Conservation (phyloP, 371 early-diverging fungal genomes). For the Mortierella sp. region DNA sequence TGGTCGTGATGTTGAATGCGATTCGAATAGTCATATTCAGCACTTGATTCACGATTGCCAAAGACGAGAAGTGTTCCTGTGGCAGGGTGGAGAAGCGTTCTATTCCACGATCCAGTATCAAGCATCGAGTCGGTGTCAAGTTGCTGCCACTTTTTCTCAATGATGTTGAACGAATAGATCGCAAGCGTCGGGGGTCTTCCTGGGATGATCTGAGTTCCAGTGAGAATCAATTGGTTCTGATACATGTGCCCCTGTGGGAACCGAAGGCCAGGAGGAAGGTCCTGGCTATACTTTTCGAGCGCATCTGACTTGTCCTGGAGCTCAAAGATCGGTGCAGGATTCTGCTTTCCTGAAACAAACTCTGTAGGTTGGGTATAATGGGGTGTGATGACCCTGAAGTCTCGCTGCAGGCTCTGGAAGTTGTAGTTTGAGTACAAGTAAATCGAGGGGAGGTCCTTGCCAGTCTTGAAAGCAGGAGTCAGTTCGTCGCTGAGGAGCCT, state of each 20-base stretch:
- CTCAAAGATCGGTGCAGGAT: not conserved
- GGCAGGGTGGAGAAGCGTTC: conserved; percentile 53
- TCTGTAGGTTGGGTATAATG: conserved; percentile 5
- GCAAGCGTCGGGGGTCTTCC: conserved; percentile 52
- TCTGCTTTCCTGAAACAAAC: too few species aligned
- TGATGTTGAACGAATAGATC: conserved; percentile 53
- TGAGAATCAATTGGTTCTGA: conserved; percentile 49
- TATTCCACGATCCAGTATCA: conserved; percentile 58
- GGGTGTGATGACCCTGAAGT: conserved; percentile 7
- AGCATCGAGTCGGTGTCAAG: conserved; percentile 53
- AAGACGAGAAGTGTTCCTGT: conserved; percentile 56
- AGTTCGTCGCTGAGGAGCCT: conserved; percentile 16
- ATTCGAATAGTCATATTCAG: conserved; percentile 57
- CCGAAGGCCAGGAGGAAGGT: conserved; percentile 57
- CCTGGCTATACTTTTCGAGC: conserved; percentile 34
- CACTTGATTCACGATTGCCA: conserved; percentile 54
- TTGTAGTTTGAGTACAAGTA: conserved; percentile 61
- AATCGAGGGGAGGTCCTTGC: not conserved
- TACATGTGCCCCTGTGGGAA: conserved; percentile 55
- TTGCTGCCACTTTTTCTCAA: conserved; percentile 45
- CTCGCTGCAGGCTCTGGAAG: conserved; percentile 55
- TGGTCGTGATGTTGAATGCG: conserved; percentile 57
- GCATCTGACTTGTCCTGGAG: conserved; percentile 2
- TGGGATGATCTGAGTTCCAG: conserved; percentile 55
- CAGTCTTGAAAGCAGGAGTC: conserved; percentile 12